These are phyloP conservation scores for Marsdenia floribunda DNA, from an alignment of 257 asterid genomes.

Conservation along the genomic window DNA sequence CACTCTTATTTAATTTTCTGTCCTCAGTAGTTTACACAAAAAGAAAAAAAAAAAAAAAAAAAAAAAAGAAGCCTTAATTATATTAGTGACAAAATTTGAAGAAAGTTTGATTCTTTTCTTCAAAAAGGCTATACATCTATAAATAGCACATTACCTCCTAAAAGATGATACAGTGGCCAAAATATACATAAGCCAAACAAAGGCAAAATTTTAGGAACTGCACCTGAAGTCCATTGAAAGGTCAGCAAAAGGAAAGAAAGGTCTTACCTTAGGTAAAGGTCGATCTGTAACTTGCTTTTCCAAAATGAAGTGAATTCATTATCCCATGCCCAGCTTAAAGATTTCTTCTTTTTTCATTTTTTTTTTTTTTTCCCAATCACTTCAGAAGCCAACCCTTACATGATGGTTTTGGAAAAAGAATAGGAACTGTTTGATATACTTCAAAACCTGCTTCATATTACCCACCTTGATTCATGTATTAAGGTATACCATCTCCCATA, in stretches of 20 bases:
- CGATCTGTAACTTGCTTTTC: not conserved
- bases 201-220: not conserved
- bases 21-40: not conserved
- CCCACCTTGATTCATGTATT: conserved; percentile 9
- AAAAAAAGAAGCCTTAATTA: not conserved
- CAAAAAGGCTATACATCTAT: not conserved
- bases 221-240: not conserved
- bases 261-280: not conserved
- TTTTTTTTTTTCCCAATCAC: no score
- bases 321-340: not conserved
- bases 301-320: not conserved
- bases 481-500: conserved; percentile 48
- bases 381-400: no score
- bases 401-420: no score
- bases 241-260: not conserved
- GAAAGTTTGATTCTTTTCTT: not conserved
- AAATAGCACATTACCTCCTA: not conserved
- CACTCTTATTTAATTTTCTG: not conserved
- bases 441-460: not conserved
- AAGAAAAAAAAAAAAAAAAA: not conserved
- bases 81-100: not conserved
- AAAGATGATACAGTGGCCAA: not conserved
- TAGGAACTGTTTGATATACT: not conserved
- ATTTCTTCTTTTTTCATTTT: not conserved
- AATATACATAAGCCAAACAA: not conserved